Base-by-base conservation (phyloP, 2,329 filamentous ascomycete species). In the Alternaria triticimaculans region DNA sequence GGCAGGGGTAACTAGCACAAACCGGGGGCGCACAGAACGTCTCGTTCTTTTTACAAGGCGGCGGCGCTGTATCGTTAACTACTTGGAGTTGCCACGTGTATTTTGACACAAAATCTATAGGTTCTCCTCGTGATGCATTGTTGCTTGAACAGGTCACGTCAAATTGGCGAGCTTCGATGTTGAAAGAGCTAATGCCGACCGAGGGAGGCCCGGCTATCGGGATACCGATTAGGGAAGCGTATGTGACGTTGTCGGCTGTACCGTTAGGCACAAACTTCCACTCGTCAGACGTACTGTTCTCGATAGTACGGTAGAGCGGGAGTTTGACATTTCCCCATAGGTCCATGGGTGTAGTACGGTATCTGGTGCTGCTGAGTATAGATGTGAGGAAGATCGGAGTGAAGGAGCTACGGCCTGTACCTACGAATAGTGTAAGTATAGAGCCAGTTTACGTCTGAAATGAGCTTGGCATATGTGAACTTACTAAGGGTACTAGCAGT, bases 321-420 rank as follows among this genome's bases (percentile, higher is more conserved):
- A 77, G 50, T 49, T 73, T 76, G 18, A 76, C 64, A 11, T 75
- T 76, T 9, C 71, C 73, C 75, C 75, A 76, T 4, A 73, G 53
- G 57, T 76, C 75, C 67, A 72, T 69, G 2, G 69, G 56, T 2
- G 63, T 72, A 41, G 54, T 55, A 51, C 74, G 65, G 43, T 72
- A 72, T 25, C 65, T 71, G 8, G 66, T 62, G 49, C 72, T 74
- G 33, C 71, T 73, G 10, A 76, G 65, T 10, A 77, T 33, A 15
- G 74, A 69, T 26, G 70, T 64, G 2, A 77, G 63, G 20, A 68
- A 73, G 3, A 76, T 58, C 0, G 73, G 62, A 0, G 67, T 70
- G 50, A 64, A 76, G 9, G 66, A 66, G 26, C 62, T 67, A 18
- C 75, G 65, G 5, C 57, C 71, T 10, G 41, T 62, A n/a, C 69